Percentiles rank a stretch among this genome's conserved stretches.
Conservation (phyloP, 2,329 filamentous ascomycete genomes). For the Emergomyces orientalis region DNA sequence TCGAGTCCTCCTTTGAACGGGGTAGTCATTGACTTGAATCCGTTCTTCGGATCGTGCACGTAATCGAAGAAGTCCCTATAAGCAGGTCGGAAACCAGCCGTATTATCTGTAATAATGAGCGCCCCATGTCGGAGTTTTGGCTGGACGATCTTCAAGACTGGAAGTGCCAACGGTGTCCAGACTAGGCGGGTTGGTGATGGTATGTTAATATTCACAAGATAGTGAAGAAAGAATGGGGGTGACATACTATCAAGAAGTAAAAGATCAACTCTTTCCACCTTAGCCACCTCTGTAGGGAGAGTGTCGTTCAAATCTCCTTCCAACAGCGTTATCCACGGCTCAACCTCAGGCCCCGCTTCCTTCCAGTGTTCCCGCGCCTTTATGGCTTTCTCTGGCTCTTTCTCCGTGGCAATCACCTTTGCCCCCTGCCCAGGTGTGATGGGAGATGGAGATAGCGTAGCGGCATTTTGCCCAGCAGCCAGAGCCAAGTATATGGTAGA, state of each 20-base stretch:
- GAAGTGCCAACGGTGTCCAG: conserved; percentile 48
- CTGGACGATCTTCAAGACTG: conserved; percentile 41
- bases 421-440: conserved; percentile 24
- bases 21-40: conserved; percentile 43
- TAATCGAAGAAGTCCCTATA: conserved; percentile 44
- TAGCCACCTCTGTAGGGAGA: conserved; percentile 39
- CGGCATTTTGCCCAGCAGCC: conserved; percentile 44
- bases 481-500: conserved; percentile 55
- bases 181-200: conserved; percentile 32
- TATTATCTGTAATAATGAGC: conserved; percentile 45
- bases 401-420: conserved; percentile 52
- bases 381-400: conserved; percentile 46
- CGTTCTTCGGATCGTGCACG: conserved; percentile 38
- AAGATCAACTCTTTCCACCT: conserved; percentile 41
- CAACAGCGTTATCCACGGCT: conserved; percentile 46
- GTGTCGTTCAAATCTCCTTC: conserved; percentile 52
- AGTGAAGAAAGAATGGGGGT: neutral
- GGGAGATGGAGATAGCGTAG: conserved; percentile 10
- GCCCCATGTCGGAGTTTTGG: conserved; percentile 41
- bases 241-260: conserved; percentile 53
- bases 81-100: conserved; percentile 27
- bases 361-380: conserved; percentile 47
- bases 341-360: conserved; percentile 42
- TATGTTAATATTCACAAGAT: conserved; percentile 4
- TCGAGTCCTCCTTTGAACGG: conserved; percentile 44